phyloP scores from a whole-genome alignment of 495 filamentous ascomycete genomes.

The Parachaetomium inaequale region DNA sequence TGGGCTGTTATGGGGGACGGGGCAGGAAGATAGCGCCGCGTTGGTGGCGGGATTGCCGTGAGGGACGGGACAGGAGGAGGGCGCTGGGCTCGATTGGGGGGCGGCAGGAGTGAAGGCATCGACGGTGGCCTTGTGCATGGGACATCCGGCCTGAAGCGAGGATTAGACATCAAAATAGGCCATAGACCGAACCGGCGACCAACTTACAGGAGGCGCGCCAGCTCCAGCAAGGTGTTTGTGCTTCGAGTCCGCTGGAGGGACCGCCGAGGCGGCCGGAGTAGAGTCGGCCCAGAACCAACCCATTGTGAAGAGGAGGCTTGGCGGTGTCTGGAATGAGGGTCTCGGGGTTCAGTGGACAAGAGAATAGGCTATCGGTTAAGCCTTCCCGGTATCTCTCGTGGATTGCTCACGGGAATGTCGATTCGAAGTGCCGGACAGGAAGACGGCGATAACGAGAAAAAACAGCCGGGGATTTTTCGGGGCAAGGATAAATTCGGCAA shows the following conservation, averaged over 20 bases:
- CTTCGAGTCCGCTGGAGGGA: constrained; percentile 26
- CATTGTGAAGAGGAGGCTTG: constrained; percentile 50
- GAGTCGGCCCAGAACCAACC: constrained; percentile 98
- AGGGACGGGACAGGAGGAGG: constrained; percentile 45
- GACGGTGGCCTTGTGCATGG: constrained; percentile 72
- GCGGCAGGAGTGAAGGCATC: constrained; percentile 39
- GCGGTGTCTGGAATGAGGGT: not conserved
- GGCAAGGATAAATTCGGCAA: not conserved
- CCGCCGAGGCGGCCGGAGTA: constrained; percentile 38
- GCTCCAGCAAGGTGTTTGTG: constrained; percentile 35
- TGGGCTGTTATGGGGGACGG: constrained; percentile 44
- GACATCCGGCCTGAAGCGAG: constrained; percentile 68
- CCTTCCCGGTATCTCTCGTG: too few species aligned
- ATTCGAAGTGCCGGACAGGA: not conserved
- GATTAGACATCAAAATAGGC: constrained; percentile 26
- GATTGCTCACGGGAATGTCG: not conserved
- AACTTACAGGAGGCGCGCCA: constrained; percentile 66
- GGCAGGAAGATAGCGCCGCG: constrained; percentile 49
- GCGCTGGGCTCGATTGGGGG: constrained; percentile 30
- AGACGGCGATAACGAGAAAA: not conserved
- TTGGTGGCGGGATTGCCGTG: constrained; percentile 45
- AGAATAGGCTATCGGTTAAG: not conserved
- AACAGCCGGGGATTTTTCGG: not conserved
- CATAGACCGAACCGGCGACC: not conserved
- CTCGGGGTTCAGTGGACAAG: not conserved